Evolutionary conservation across 169 alveolate genomes (phyloP), one percentile per base, ranked within the genome.

Genomic region (Besnoitia besnoiti): DNA sequence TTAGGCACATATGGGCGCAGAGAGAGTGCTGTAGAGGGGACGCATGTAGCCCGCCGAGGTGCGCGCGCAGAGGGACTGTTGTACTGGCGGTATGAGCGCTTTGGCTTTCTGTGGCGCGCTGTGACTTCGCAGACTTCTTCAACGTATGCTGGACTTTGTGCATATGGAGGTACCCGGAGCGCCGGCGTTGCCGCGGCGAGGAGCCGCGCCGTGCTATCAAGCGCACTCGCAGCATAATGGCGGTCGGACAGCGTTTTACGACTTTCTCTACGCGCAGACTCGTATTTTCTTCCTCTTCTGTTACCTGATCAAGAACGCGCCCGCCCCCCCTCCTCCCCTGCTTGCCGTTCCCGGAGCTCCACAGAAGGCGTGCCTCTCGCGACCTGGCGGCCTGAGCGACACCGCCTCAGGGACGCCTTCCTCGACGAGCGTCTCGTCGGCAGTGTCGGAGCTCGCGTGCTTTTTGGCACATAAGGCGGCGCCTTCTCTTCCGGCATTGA

Each of bases 251-350:
- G 87, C 30, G 4, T 42, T 77, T 8, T 77, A 77, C 55, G 87
- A 77, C 33, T 77, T 77, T 27, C 87, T 77, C 21, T 85, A 90
- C 42, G 93, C 93, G 75, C 89, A 90, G 40, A 90, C 90, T 30
- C 93, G 93, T 73, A 90, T 90, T 77, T 35, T 90, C 73, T 49
- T 90, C 40, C 77, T 90, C 50, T 37, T 90, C n/a, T 90, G 93
- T 85, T 90, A 90, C 93, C 89, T 90, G 44, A 67, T 90, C 88
- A 90, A 90, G 90, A 76, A 90, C 21, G 87, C 87, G 0, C 87
- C 87, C 4, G 59, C 33, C 40, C 87, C 82, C 44, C 44, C 87
- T 2, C 40, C 40, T 12, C 33, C 61, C 16, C 16, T 40, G 59
- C 40, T 40, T 14, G 3, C 85, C 16, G 49, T 55, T 77, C 2